phyloP scores from a whole-genome alignment of 805 yeast species.

The Saccharomyces eubayanus region DNA sequence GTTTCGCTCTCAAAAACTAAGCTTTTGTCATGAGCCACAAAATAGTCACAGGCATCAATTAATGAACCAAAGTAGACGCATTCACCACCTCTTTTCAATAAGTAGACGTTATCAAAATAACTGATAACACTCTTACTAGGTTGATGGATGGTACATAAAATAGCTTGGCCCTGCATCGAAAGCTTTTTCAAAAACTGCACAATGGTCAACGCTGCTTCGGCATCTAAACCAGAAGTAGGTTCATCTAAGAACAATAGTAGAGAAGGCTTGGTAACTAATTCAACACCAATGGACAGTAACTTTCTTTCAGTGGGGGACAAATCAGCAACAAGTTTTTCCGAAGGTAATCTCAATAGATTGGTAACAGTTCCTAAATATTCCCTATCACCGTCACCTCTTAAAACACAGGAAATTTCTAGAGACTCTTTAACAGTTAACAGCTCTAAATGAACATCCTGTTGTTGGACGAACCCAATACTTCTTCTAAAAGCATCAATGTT shows the following conservation, averaged over 20 bases:
- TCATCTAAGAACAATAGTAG: conserved; percentile 47
- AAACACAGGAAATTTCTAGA: conserved; percentile 40
- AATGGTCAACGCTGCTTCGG: conserved; percentile 52
- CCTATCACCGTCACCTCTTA: conserved; percentile 31
- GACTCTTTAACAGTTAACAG: conserved; percentile 46
- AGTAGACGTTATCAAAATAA: conserved; percentile 49
- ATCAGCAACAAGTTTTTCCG: conserved; percentile 39
- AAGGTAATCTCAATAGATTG: conserved; percentile 34
- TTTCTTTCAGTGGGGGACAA: conserved; percentile 46
- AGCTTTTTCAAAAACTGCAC: conserved; percentile 39
- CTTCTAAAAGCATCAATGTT: conserved; percentile 37
- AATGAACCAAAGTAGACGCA: conserved; percentile 65
- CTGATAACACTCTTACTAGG: conserved; percentile 51
- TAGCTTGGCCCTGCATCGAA: conserved; percentile 44
- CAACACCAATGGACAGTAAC: conserved; percentile 44
- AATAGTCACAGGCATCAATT: conserved; percentile 42
- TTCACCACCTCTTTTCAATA: conserved; percentile 56
- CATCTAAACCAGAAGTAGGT: conserved; percentile 52
- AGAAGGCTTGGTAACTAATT: conserved; percentile 45
- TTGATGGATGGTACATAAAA: conserved; percentile 54
- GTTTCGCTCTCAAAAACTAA: conserved; percentile 38
- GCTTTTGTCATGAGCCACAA: conserved; percentile 52
- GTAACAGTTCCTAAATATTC: conserved; percentile 28
- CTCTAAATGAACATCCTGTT: conserved; percentile 44
- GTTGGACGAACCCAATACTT: conserved; percentile 48